phyloP scores from a whole-genome alignment of 148 eudicot species.

The Beta vulgaris region DNA sequence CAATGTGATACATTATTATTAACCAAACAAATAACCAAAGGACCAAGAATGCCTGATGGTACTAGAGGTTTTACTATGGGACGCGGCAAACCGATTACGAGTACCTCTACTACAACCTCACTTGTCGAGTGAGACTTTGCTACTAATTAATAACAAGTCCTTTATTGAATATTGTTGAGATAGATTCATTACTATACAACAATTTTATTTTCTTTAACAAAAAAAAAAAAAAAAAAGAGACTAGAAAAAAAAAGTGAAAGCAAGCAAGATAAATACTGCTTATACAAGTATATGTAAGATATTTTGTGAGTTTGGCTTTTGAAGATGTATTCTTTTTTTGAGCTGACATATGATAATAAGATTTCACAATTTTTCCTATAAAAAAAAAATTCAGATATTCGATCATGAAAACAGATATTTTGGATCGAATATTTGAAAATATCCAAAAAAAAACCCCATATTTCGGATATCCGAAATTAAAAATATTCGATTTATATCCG shows the following conservation, averaged over 20 bases:
- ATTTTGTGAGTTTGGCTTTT: neutral
- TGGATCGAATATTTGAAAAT: too few relatives aligned
- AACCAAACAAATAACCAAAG: slow-evolving; percentile 44
- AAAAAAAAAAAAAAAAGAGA: neutral
- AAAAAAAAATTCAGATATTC: too few relatives aligned
- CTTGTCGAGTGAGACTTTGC: neutral
- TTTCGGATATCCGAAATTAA: too few relatives aligned
- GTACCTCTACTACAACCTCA: slow-evolving; percentile 20
- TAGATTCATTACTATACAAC: neutral
- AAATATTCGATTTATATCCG: too few relatives aligned
- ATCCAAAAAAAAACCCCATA: too few relatives aligned
- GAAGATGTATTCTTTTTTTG: neutral
- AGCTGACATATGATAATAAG: neutral
- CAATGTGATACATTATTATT: slow-evolving; percentile 34
- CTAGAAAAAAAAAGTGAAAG: neutral
- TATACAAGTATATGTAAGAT: too few relatives aligned
- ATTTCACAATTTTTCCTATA: neutral
- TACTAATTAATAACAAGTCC: too few relatives aligned
- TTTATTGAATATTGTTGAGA: neutral
- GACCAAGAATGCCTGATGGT: slow-evolving; percentile 95
- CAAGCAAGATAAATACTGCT: neutral
- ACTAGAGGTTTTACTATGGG: slow-evolving; percentile 91
- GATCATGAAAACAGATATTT: too few relatives aligned
- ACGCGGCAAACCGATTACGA: slow-evolving; percentile 61
- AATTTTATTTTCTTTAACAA: too few relatives aligned